Evolutionary conservation across 75 land plant species (phyloP).

Genomic region (Isoetes taiwanensis): DNA sequence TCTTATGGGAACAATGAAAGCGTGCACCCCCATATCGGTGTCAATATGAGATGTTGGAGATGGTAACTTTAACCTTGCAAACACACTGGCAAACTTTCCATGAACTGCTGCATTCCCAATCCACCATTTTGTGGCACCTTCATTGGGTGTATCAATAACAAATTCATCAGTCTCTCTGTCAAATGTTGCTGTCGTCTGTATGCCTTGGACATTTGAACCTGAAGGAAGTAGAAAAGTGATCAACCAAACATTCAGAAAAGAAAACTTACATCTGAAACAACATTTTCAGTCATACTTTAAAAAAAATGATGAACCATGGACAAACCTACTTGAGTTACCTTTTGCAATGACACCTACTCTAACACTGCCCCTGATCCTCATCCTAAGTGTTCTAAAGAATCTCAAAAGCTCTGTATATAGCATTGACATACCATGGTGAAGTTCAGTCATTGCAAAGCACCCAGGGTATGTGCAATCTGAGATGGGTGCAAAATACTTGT

Average conservation of each 20-base stretch:
- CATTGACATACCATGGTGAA: conserved; percentile 93
- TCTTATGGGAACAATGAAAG: conserved; percentile 92
- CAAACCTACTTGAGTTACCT: too few species aligned
- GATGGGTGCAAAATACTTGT: conserved; percentile 72
- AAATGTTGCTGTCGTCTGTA: conserved; percentile 80
- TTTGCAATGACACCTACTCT: too few species aligned
- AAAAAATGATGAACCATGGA: too few species aligned
- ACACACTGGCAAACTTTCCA: conserved; percentile 97
- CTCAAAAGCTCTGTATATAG: too few species aligned
- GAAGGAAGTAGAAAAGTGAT: too few species aligned
- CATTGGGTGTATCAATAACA: conserved; percentile 82
- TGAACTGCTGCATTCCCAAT: conserved; percentile 97
- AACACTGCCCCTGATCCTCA: too few species aligned
- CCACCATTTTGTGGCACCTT: conserved; percentile 99
- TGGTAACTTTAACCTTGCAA: conserved; percentile 70
- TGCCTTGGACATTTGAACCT: conserved; percentile 97
- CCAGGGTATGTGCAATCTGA: conserved; percentile 75
- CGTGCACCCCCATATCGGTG: conserved; percentile 88
- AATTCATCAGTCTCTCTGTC: conserved; percentile 74
- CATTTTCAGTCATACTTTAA: too few species aligned
- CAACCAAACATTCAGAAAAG: too few species aligned
- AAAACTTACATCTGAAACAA: too few species aligned
- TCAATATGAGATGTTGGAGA: conserved; percentile 33
- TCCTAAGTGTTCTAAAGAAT: too few species aligned
- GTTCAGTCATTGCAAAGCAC: conserved; percentile 99